Evolutionary conservation across 345 rosid genomes (phyloP), one percentile per base, ranked within the genome.

Genomic region (Theobroma cacao): DNA sequence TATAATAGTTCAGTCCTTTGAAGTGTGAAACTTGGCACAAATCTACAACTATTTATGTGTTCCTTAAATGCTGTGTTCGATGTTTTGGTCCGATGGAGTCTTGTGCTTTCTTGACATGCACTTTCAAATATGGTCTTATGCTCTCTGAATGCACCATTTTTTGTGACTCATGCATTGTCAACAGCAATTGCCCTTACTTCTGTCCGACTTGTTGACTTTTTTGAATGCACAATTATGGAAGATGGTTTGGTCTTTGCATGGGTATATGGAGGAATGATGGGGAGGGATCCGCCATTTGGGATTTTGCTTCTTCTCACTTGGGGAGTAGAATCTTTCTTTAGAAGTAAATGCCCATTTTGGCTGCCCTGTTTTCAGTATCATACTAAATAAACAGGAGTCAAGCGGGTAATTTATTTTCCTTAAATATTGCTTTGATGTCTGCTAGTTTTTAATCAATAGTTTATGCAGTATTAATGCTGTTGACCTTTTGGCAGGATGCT

Each of bases 401-500:
- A 79, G 74, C 87, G 83, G 90, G 91, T 89, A 87, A 87, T 68
- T 47, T 53, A 22, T 67, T 77, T 77, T 80, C 28, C 38, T 77
- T 60, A 67, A 69, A n/a, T 77, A 50, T 72, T 72, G 74, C 63
- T 53, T 36, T 67, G 80, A 61, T 77, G 77, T 58, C n/a, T 47
- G 85, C 78, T 75, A 64, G 78, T 80, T 82, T 62, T 71, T 34
- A 34, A 48, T 84, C 76, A 26, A 74, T 77, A 33, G 73, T 75
- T 79, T 61, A 48, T 75, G 43, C 59, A 18, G 53, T 85, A 85
- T 89, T 89, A 81, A 87, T 85, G 38, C 63, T 72, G 68, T 50
- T 81, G 71, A 84, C 80, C 81, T 87, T 89, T 89, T 89, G 90
- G 88, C 91, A 89, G 91, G 90, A 67, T 81, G 40, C 81, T 71